phyloP scores from a whole-genome alignment of 176 grass and related monocot species.

The Triticum turgidum region DNA sequence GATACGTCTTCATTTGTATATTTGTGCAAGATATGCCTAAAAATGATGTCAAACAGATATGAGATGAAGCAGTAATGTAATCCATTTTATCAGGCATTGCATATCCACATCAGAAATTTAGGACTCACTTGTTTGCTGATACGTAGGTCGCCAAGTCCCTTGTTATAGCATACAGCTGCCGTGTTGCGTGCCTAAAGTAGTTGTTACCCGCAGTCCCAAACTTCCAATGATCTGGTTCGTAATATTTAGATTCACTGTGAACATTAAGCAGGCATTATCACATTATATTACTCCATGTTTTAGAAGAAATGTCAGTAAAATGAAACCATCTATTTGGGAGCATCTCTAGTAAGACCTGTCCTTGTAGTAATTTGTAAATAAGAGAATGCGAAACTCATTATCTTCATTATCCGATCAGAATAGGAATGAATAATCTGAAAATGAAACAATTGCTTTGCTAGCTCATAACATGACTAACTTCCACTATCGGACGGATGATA shows the following conservation, averaged over 20 bases:
- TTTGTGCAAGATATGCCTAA: constrained; percentile 81
- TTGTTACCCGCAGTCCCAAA: constrained; percentile 73
- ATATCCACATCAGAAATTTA: constrained; percentile 1
- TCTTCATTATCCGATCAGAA: not conserved
- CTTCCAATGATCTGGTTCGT: constrained; percentile 81
- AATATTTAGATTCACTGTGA: constrained; percentile 64
- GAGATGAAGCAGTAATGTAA: not conserved
- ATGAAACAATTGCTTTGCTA: constrained; percentile 6
- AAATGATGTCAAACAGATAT: constrained; percentile 10
- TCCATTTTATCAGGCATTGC: not conserved
- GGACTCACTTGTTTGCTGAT: constrained; percentile 63
- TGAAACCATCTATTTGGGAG: not conserved
- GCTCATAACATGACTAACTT: constrained; percentile 2
- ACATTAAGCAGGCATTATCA: constrained; percentile 10
- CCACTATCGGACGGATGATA: not conserved
- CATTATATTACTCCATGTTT: constrained; percentile 11
- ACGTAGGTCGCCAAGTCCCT: constrained; percentile 76
- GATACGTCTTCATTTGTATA: constrained; percentile 92
- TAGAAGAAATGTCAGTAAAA: not conserved
- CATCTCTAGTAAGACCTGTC: constrained; percentile 1
- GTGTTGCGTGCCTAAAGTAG: constrained; percentile 79
- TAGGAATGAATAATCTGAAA: not conserved
- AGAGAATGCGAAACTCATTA: not conserved
- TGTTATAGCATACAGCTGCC: constrained; percentile 73
- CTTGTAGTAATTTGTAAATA: not conserved